Conservation (phyloP, 108 stramenopile species). For the Pseudonitzschia delicatissima region DNA sequence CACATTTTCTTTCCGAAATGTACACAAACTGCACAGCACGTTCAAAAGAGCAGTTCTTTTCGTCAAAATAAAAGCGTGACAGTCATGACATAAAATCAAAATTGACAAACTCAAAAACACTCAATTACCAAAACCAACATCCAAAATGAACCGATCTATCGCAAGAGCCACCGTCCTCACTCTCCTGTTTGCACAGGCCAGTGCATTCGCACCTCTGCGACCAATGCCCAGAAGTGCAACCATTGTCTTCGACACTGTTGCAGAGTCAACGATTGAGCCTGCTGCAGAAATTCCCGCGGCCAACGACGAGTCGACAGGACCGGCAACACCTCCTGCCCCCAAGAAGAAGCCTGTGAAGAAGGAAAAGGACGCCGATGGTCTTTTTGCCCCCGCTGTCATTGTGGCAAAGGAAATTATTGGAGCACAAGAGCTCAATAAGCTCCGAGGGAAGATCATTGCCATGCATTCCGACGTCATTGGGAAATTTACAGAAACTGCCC, state of each 20-base stretch:
- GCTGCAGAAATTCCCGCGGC: background rate
- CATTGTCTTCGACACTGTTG: background rate
- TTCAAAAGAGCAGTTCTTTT: too few relatives aligned
- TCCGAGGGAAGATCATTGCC: conserved; percentile 72
- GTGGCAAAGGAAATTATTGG: conserved; percentile 62
- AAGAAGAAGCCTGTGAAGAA: background rate
- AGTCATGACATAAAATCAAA: too few relatives aligned
- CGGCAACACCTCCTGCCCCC: conserved; percentile 5
- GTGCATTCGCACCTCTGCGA: conserved; percentile 7
- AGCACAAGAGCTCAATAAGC: conserved; percentile 58
- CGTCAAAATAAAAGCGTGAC: too few relatives aligned
- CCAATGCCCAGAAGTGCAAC: background rate
- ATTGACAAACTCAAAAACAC: too few relatives aligned
- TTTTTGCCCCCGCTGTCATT: conserved; percentile 72
- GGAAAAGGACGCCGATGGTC: conserved; percentile 36
- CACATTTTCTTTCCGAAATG: too few relatives aligned
- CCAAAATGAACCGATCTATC: conserved; percentile 1
- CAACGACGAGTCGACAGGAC: conserved; percentile 21
- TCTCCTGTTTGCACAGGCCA: background rate
- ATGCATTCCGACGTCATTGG: conserved; percentile 74
- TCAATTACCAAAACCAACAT: too few relatives aligned
- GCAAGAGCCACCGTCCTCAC: background rate
- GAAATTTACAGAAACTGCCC: conserved; percentile 65
- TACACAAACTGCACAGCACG: too few relatives aligned
- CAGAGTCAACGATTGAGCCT: background rate